Evolutionary conservation across 2,329 filamentous ascomycete species (phyloP), one percentile per base, ranked within the genome.

Genomic region (Fusarium zealandicum): DNA sequence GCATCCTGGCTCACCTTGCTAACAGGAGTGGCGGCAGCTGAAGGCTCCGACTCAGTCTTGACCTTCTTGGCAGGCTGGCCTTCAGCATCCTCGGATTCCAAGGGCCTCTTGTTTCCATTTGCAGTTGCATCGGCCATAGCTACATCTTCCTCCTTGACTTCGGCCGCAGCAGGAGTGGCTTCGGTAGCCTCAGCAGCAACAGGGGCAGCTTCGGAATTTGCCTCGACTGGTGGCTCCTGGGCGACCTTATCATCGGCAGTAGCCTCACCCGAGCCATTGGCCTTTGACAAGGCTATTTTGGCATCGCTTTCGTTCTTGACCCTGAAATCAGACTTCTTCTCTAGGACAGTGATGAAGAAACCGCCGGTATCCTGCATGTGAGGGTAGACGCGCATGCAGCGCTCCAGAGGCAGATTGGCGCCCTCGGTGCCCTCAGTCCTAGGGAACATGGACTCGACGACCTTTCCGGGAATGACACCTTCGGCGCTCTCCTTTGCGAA

Each of bases 291-390:
- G 4, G 41, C 27, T 16, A 51, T 37, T 68, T 82, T 83, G 48
- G 75, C 71, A 51, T 81, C 79, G 5, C 83, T 81, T 73, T 95
- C 90, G 17, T 87, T 87, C 73, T 84, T 90, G 8, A 87, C 89
- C 71, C 84, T 89, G 72, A 96, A 92, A 63, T 97, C 95, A 20
- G 85, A 83, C 72, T 88, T 88, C 82, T 99, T 99, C 78, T 97
- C 90, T 14, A 99, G 77, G 1, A 97, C 93, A 1, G 92, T 89
- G 71, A 99, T 97, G 78, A 99, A 99, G 81, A 99, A 99, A 17
- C 90, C 93, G 50, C 95, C 95, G 3, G 95, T 99, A 68, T 99
- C 92, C 75, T 99, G 95, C 70, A 92, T 83, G 73, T 99, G 95
- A 28, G 93, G 90, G 73, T 98, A 99, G 6, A 99, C 87, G 58